These are phyloP conservation scores for Selaginella tamariscina DNA, from an alignment of 75 land plant genomes.

Conservation along the genomic window DNA sequence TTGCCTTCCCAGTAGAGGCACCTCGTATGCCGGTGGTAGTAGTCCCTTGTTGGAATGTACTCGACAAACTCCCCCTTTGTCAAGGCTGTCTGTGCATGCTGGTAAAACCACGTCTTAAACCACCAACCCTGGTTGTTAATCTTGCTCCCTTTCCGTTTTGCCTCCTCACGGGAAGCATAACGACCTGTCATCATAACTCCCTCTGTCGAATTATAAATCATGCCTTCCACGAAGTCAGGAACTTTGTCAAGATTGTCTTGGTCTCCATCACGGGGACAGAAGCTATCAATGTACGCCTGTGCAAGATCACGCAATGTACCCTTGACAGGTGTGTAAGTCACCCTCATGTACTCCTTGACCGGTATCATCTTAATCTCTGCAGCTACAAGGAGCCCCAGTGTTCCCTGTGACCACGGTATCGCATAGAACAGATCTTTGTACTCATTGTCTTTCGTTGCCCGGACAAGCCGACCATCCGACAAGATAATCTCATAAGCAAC, in stretches of 20 bases:
- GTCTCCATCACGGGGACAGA: constrained; percentile 78
- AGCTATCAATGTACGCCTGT: constrained; percentile 81
- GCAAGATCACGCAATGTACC: constrained; percentile 63
- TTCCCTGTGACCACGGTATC: constrained; percentile 97
- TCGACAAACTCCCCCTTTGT: constrained; percentile 86
- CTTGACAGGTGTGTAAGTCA: constrained; percentile 59
- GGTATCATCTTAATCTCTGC: constrained; percentile 92
- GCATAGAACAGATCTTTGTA: constrained; percentile 84
- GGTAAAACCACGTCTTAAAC: constrained; percentile 98
- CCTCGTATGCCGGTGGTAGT: constrained; percentile 91
- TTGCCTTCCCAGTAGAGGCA: constrained; percentile 96
- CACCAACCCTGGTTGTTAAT: constrained; percentile 69
- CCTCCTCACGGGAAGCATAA: constrained; percentile 85
- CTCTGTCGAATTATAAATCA: constrained; percentile 71
- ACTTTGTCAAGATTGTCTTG: constrained; percentile 70
- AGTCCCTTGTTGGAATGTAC: constrained; percentile 86
- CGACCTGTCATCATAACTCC: constrained; percentile 75
- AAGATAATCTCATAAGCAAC: constrained; percentile 79
- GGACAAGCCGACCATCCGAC: constrained; percentile 64
- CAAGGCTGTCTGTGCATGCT: constrained; percentile 82
- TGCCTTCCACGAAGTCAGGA: constrained; percentile 89
- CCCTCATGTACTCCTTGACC: constrained; percentile 74
- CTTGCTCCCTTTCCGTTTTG: constrained; percentile 75
- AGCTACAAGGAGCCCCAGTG: constrained; percentile 79
- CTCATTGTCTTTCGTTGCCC: constrained; percentile 89